Conservation (phyloP, 768 basidiomycete genomes). For the Collybiopsis luxurians region DNA sequence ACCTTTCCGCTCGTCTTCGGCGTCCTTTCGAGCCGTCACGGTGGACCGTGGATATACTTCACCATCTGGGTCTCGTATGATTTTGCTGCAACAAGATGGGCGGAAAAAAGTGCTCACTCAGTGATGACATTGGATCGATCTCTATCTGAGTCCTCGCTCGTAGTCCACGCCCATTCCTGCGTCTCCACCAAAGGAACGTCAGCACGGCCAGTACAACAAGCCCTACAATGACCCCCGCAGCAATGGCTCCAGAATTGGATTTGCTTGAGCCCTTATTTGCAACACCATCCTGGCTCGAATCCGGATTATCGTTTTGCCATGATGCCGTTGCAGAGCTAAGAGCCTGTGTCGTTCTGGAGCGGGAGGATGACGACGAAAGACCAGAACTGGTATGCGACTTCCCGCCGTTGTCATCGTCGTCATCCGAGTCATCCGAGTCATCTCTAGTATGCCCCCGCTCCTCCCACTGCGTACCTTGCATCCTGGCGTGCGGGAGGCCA, state of each 20-base stretch:
- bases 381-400: not conserved
- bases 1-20: not conserved
- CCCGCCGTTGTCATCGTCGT: constrained; percentile 7
- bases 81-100: not conserved
- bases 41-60: not conserved
- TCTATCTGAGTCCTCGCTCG: not conserved
- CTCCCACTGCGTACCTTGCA: not conserved
- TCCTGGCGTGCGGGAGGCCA: not conserved
- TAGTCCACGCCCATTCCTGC: not conserved
- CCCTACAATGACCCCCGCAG: not conserved
- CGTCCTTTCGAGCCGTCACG: not conserved
- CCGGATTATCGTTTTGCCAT: not conserved
- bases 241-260: not conserved
- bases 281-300: not conserved
- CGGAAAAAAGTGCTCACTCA: not conserved
- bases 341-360: not conserved
- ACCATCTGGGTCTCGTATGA: not conserved
- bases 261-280: not conserved
- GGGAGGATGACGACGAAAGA: not conserved
- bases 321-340: not conserved
- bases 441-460: too few species aligned
- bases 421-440: constrained; percentile 22
- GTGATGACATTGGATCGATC: constrained; percentile 3
- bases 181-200: constrained; percentile 1
- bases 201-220: not conserved